Evolutionary conservation across 805 yeast species (phyloP).

Genomic region (Starmerella ratchasimensis): DNA sequence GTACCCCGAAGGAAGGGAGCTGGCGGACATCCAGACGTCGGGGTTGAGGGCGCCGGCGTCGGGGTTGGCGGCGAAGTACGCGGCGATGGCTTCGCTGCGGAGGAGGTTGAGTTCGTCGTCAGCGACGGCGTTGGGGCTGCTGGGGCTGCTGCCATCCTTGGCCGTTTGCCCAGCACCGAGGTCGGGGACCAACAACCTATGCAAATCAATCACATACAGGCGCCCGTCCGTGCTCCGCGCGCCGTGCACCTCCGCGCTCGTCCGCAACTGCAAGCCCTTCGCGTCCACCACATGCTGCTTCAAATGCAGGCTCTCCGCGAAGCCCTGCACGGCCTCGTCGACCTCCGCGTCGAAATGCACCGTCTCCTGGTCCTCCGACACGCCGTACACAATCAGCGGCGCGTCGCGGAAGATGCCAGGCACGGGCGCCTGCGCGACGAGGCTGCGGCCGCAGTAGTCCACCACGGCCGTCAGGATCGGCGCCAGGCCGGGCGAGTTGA

Average conservation of each 20-base stretch:
- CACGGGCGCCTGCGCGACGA: constrained; percentile 87
- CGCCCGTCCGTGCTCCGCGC: constrained; percentile 75
- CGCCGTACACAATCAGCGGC: constrained; percentile 59
- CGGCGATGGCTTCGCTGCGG: constrained; percentile 64
- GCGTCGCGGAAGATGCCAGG: constrained; percentile 65
- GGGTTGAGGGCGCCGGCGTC: constrained; percentile 45
- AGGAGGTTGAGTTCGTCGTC: constrained; percentile 50
- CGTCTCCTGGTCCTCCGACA: constrained; percentile 42
- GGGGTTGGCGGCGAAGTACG: constrained; percentile 38
- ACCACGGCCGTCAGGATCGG: constrained; percentile 72
- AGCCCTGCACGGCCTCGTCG: constrained; percentile 39
- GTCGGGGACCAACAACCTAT: constrained; percentile 75
- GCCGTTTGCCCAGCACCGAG: too few species aligned
- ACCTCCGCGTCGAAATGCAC: constrained; percentile 42
- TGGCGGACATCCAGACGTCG: constrained; percentile 46
- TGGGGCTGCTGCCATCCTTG: too few species aligned
- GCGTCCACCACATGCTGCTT: constrained; percentile 49
- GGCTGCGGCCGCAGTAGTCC: constrained; percentile 78
- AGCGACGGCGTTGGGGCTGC: too few species aligned
- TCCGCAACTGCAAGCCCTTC: constrained; percentile 37
- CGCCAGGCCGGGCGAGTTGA: constrained; percentile 49
- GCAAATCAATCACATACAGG: constrained; percentile 69
- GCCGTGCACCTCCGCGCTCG: constrained; percentile 76
- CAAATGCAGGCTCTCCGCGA: constrained; percentile 67
- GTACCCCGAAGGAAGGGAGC: constrained; percentile 28